Percentiles rank a stretch among this genome's conserved stretches.
Evolutionary conservation across 768 basidiomycete species (phyloP).

Genomic region (Rhodotorula kratochvilovae): DNA sequence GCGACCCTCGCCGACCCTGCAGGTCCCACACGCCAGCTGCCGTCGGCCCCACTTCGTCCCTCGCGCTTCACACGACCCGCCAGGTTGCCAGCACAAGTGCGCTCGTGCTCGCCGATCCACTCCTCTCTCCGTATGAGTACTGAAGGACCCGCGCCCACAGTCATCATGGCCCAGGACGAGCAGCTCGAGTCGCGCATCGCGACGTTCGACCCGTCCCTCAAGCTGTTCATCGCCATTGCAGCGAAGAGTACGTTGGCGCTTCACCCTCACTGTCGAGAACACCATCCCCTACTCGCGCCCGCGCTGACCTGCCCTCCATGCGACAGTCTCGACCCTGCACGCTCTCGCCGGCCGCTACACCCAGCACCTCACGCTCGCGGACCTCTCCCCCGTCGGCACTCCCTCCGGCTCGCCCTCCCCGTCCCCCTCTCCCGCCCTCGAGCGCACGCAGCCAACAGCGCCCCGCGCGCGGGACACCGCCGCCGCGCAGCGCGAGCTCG

Average conservation of each 20-base stretch:
- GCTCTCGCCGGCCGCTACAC: slow-evolving; percentile 28
- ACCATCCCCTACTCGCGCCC: too few species aligned
- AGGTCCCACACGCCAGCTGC: too few species aligned
- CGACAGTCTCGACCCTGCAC: slow-evolving; percentile 15
- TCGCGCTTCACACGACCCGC: too few species aligned
- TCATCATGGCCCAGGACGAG: not conserved
- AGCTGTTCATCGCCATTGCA: slow-evolving; percentile 23
- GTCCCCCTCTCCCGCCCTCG: not conserved
- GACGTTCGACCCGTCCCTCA: slow-evolving; percentile 5
- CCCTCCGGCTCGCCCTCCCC: not conserved
- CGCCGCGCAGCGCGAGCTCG: slow-evolving; percentile 19
- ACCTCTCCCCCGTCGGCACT: not conserved
- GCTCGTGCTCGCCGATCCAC: too few species aligned
- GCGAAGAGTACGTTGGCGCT: slow-evolving; percentile 17
- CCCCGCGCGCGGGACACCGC: not conserved
- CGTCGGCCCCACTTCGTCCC: too few species aligned
- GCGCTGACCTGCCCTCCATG: not conserved
- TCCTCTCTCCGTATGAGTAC: too few species aligned
- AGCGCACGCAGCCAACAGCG: not conserved
- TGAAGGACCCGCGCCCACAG: too few species aligned
- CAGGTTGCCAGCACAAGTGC: too few species aligned
- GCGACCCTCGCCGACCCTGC: too few species aligned
- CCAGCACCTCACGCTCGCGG: slow-evolving; percentile 14
- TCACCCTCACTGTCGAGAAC: not conserved
- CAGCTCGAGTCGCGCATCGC: slow-evolving; percentile 15